A percentile compares a stretch with the other conserved stretches of the same genome.
These are phyloP conservation scores for Fraxinus floribunda DNA, from an alignment of 305 asterid species.

Conservation along the genomic window DNA sequence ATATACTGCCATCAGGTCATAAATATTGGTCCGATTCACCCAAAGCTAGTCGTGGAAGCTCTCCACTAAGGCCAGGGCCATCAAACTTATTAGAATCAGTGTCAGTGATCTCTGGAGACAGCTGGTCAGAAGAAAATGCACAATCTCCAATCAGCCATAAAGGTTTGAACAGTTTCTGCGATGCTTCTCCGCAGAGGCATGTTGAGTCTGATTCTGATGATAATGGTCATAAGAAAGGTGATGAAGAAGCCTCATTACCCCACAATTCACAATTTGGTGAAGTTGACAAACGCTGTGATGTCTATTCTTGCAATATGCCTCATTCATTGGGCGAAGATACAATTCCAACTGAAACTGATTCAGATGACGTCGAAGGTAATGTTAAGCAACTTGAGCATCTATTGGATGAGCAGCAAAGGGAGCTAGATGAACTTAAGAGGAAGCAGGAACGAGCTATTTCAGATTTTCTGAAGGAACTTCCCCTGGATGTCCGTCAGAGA, in stretches of 20 bases:
- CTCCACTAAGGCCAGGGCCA: conserved; percentile 61
- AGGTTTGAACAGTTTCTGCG: conserved; percentile 31
- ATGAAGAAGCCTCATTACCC: not conserved
- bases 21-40: conserved; percentile 83
- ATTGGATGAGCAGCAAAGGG: conserved; percentile 61
- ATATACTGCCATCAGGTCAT: conserved; percentile 77
- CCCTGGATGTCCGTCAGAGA: conserved; percentile 49
- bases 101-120: conserved; percentile 44
- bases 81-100: conserved; percentile 40
- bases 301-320: conserved; percentile 12
- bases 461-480: conserved; percentile 56
- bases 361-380: conserved; percentile 33
- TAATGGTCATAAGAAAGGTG: conserved; percentile 19
- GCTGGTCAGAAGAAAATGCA: conserved; percentile 62
- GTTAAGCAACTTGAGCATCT: conserved; percentile 65
- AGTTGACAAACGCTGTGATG: not conserved
- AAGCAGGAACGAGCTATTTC: conserved; percentile 62
- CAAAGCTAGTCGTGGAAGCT: conserved; percentile 52
- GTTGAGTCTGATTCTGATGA: conserved; percentile 31
- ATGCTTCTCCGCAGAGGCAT: conserved; percentile 28
- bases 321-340: conserved; percentile 28
- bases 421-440: conserved; percentile 62
- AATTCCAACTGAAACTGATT: conserved; percentile 22
- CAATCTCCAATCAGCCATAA: conserved; percentile 47
- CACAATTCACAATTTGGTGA: not conserved